These are phyloP conservation scores for Trypanosoma congolense DNA, from an alignment of 208 protist genomes.

Conservation along the genomic window DNA sequence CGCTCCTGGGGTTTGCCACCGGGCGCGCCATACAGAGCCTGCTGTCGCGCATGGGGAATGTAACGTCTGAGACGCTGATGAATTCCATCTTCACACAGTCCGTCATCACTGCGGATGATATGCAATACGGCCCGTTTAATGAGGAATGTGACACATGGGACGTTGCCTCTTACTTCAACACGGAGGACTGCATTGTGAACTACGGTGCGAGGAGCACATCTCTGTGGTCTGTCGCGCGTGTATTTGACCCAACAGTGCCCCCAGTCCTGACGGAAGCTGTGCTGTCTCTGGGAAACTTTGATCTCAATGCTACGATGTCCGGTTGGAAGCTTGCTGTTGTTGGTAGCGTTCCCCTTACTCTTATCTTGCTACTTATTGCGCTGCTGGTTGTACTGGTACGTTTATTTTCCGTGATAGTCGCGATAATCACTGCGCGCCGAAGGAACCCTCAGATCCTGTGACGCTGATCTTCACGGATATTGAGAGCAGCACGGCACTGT, in stretches of 20 bases:
- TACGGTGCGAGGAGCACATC: slow-evolving; percentile 43
- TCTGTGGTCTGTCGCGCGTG: slow-evolving; percentile 24
- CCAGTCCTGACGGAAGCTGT: slow-evolving; percentile 4
- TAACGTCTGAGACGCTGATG: slow-evolving; percentile 19
- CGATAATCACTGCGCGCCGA: not conserved
- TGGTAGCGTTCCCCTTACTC: not conserved
- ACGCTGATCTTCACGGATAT: slow-evolving; percentile 1
- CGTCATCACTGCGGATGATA: slow-evolving; percentile 19
- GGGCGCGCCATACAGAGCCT: slow-evolving; percentile 11
- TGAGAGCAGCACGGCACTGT: slow-evolving; percentile 36
- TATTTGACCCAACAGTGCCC: slow-evolving; percentile 25
- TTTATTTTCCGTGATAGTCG: slow-evolving; percentile 2
- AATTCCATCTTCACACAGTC: slow-evolving; percentile 19
- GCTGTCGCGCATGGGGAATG: slow-evolving; percentile 11
- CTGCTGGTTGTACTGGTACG: not conserved
- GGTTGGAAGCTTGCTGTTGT: not conserved
- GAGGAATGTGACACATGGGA: not conserved
- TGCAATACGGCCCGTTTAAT: slow-evolving; percentile 27
- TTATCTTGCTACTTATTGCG: not conserved
- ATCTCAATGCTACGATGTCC: not conserved
- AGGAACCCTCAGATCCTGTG: not conserved
- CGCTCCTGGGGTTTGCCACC: slow-evolving; percentile 14
- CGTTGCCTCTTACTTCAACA: too few relatives aligned
- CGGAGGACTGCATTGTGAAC: slow-evolving; percentile 20
- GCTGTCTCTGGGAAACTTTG: slow-evolving; percentile 27